Conservation (phyloP, 768 basidiomycete genomes). For the Tremella fuciformis region DNA sequence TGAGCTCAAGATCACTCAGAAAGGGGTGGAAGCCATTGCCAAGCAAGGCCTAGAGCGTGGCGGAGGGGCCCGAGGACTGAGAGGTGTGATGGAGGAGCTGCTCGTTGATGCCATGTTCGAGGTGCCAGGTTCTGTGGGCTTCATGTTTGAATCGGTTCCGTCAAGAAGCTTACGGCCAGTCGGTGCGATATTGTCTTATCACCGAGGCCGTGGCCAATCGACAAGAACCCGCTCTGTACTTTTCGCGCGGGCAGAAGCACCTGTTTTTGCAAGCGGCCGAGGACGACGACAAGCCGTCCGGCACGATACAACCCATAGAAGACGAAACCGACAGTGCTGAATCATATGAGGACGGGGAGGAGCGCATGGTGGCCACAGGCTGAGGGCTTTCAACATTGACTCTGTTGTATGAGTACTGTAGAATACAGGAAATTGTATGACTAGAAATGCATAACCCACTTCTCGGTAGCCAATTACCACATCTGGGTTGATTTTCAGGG, state of each 20-base stretch:
- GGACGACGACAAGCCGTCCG: constrained; percentile 29
- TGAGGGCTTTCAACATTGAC: too few species aligned
- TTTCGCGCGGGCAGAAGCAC: constrained; percentile 55
- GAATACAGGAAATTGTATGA: too few species aligned
- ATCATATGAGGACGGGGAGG: too few species aligned
- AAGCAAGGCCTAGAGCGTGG: constrained; percentile 72
- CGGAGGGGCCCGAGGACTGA: constrained; percentile 82
- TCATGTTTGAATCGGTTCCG: neutral
- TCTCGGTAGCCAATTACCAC: too few species aligned
- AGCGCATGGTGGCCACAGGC: too few species aligned
- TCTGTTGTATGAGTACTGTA: too few species aligned
- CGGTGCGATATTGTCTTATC: constrained; percentile 77
- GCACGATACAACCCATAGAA: too few species aligned
- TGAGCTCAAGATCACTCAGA: constrained; percentile 79
- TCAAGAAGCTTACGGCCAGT: constrained; percentile 53
- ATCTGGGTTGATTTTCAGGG: too few species aligned
- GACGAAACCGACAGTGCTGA: too few species aligned
- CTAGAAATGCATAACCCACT: too few species aligned
- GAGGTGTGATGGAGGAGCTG: constrained; percentile 82
- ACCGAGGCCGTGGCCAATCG: constrained; percentile 69
- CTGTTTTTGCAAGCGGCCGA: constrained; percentile 39
- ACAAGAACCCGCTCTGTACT: constrained; percentile 66
- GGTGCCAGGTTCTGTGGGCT: constrained; percentile 47
- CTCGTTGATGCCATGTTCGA: constrained; percentile 84
- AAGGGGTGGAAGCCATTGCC: constrained; percentile 78